Conservation (phyloP, 106 monocot species). For the Agapanthus africanus region DNA sequence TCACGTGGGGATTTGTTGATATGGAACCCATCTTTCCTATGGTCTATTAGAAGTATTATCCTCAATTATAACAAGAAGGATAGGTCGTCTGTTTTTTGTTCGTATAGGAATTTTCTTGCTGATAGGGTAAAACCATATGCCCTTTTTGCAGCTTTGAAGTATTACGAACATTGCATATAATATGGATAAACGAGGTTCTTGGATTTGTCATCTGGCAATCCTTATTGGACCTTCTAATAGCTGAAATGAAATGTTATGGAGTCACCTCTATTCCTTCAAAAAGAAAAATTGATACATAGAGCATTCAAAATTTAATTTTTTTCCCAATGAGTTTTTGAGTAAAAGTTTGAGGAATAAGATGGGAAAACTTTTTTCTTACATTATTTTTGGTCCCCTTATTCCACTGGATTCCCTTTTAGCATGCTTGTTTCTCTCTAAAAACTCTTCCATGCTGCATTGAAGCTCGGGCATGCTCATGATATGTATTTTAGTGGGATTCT, state of each 20-base stretch:
- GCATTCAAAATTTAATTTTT: background rate
- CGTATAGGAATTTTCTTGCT: background rate
- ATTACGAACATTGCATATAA: background rate
- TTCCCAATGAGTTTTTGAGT: background rate
- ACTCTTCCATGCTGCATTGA: background rate
- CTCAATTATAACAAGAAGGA: background rate
- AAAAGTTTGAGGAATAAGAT: too few relatives aligned
- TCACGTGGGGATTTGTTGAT: background rate
- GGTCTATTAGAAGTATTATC: background rate
- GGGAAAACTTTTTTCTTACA: background rate
- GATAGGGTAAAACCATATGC: background rate
- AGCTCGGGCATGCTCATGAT: too few relatives aligned
- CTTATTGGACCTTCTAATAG: background rate
- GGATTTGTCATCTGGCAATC: background rate
- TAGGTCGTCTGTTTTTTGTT: background rate
- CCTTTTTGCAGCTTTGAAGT: background rate
- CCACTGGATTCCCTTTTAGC: background rate
- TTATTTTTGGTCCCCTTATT: background rate
- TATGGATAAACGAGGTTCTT: background rate
- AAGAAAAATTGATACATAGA: too few relatives aligned
- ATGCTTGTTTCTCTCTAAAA: background rate
- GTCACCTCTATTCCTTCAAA: too few relatives aligned
- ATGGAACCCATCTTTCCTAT: background rate
- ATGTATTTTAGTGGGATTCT: too few relatives aligned
- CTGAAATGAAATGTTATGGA: too few relatives aligned